Conservation (phyloP, 2,329 filamentous ascomycete genomes). For the Monosporascus sp. region DNA sequence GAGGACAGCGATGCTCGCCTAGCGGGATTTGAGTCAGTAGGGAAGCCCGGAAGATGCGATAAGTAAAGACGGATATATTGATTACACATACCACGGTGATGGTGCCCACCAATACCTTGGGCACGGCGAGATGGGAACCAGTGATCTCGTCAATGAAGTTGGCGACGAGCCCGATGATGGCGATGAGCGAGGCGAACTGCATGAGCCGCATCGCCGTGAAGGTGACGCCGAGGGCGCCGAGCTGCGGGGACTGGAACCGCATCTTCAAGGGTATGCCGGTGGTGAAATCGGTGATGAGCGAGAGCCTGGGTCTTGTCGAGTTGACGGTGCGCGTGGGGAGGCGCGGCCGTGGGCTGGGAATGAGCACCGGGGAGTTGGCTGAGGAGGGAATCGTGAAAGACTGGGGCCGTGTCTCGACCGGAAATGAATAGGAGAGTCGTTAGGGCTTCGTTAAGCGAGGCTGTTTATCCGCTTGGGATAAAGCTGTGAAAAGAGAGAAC, state of each 20-base stretch:
- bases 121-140: slow-evolving; percentile 57
- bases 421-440: background rate
- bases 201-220: slow-evolving; percentile 71
- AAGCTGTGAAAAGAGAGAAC: background rate
- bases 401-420: slow-evolving; percentile 16
- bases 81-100: slow-evolving; percentile 66
- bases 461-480: background rate
- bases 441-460: background rate
- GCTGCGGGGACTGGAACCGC: slow-evolving; percentile 42
- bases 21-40: slow-evolving; percentile 11
- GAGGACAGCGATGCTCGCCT: slow-evolving; percentile 74
- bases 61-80: background rate
- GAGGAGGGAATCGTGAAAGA: slow-evolving; percentile 28
- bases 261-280: slow-evolving; percentile 33
- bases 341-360: slow-evolving; percentile 37
- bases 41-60: background rate
- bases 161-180: slow-evolving; percentile 73
- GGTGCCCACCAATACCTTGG: slow-evolving; percentile 70
- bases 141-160: slow-evolving; percentile 81
- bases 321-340: slow-evolving; percentile 36
- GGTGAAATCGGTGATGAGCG: slow-evolving; percentile 34
- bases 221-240: slow-evolving; percentile 71
- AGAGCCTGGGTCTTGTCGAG: slow-evolving; percentile 32
- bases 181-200: slow-evolving; percentile 66
- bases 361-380: slow-evolving; percentile 26